Percentiles rank a stretch among this genome's conserved stretches.
Conservation (phyloP, 495 filamentous ascomycete species). For the Pseudomonodictys pantanalensis region DNA sequence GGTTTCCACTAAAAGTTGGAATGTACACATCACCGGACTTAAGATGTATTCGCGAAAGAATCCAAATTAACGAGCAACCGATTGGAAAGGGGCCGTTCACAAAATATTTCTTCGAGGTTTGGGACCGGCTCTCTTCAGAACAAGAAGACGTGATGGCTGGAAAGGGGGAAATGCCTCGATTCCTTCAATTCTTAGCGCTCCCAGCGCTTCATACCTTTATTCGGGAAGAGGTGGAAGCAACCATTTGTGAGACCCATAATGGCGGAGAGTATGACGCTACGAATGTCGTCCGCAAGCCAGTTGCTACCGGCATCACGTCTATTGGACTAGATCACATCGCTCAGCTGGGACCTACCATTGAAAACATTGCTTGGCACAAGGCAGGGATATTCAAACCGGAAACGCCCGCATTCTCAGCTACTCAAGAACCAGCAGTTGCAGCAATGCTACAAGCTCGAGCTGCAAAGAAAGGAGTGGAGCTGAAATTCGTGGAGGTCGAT, state of each 20-base stretch:
- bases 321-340: conserved; percentile 35
- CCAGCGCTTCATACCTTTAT: conserved; percentile 33
- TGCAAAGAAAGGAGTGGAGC: conserved; percentile 9
- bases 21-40: conserved; percentile 37
- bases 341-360: conserved; percentile 27
- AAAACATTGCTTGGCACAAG: conserved; percentile 39
- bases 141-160: background rate
- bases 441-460: conserved; percentile 22
- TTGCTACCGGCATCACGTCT: conserved; percentile 31
- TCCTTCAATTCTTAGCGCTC: conserved; percentile 48
- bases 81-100: conserved; percentile 21
- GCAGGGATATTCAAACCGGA: conserved; percentile 36
- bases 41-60: conserved; percentile 22
- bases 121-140: conserved; percentile 16
- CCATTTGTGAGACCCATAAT: conserved; percentile 28
- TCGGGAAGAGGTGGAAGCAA: conserved; percentile 29
- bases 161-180: conserved; percentile 47
- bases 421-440: conserved; percentile 2
- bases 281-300: conserved; percentile 29
- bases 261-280: conserved; percentile 37
- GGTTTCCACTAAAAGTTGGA: conserved; percentile 32
- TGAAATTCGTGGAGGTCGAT: conserved; percentile 21
- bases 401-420: conserved; percentile 18
- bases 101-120: conserved; percentile 33
- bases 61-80: conserved; percentile 33